Evolutionary conservation across 768 basidiomycete species (phyloP).

Genomic region (Psilocybe sp.): DNA sequence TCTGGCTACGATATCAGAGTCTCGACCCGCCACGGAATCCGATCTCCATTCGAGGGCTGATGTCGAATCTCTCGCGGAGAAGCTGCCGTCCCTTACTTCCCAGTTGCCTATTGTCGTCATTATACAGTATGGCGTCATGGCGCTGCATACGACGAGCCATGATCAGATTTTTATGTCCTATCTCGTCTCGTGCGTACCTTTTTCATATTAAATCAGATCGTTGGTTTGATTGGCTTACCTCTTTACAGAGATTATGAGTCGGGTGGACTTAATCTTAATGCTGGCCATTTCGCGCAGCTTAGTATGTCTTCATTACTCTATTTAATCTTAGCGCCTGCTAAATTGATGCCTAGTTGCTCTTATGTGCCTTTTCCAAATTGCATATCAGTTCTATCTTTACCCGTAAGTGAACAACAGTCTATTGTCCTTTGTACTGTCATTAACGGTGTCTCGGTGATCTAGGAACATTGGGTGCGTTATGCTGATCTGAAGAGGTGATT

Average conservation of each 20-base stretch:
- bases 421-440: not conserved
- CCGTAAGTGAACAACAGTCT: conserved; percentile 51
- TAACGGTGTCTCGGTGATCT: not conserved
- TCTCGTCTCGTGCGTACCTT: conserved; percentile 70
- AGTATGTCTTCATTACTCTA: conserved; percentile 44
- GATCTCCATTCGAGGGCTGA: conserved; percentile 23
- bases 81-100: conserved; percentile 63
- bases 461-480: conserved; percentile 64
- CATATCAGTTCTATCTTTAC: conserved; percentile 89
- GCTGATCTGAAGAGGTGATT: not conserved
- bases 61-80: conserved; percentile 44
- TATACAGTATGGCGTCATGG: conserved; percentile 85
- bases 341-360: conserved; percentile 59
- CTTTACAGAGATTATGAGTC: conserved; percentile 64
- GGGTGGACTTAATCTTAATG: conserved; percentile 90
- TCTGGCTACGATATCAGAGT: conserved; percentile 55
- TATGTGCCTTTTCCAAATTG: conserved; percentile 93
- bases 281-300: conserved; percentile 89
- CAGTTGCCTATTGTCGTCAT: conserved; percentile 85
- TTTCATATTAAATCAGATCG: no score
- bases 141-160: conserved; percentile 85
- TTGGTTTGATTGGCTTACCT: not conserved
- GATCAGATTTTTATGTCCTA: conserved; percentile 92
- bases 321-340: not conserved
- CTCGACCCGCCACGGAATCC: conserved; percentile 22